Percentiles rank a stretch among this genome's conserved stretches.
Conservation (phyloP, 2,329 filamentous ascomycete species). For the Truncatella angustata region DNA sequence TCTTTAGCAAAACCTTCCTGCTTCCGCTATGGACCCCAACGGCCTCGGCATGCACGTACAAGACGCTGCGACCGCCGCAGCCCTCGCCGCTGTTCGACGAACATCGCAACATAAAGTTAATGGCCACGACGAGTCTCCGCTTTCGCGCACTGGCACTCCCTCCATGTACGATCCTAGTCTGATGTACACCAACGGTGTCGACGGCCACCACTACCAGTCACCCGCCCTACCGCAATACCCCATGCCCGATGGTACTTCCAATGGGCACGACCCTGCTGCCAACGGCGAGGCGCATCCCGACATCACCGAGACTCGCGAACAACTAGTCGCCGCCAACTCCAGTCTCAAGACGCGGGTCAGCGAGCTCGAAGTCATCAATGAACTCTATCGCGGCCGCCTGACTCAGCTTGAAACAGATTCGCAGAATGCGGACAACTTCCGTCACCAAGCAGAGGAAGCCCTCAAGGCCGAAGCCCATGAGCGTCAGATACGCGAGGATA, state of each 20-base stretch:
- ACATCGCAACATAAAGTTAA: conserved; percentile 68
- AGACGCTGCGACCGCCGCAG: conserved; percentile 54
- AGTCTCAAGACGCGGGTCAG: conserved; percentile 92
- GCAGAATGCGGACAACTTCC: conserved; percentile 56
- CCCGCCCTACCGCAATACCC: conserved; percentile 49
- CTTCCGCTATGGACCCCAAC: conserved; percentile 44
- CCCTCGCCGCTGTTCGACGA: conserved; percentile 51
- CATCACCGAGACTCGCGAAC: conserved; percentile 74
- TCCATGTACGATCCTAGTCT: conserved; percentile 72
- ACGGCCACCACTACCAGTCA: conserved; percentile 66
- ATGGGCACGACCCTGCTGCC: conserved; percentile 47
- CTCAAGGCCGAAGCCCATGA: conserved; percentile 55
- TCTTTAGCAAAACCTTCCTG: conserved; percentile 38
- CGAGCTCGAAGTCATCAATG: conserved; percentile 93
- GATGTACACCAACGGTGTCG: conserved; percentile 71
- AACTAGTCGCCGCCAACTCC: conserved; percentile 76
- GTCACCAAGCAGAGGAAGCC: conserved; percentile 50
- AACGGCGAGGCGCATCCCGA: conserved; percentile 64
- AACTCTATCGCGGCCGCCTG: conserved; percentile 73
- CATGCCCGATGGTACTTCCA: conserved; percentile 47
- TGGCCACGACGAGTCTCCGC: conserved; percentile 71
- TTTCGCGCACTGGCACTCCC: conserved; percentile 78
- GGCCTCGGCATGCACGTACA: conserved; percentile 57
- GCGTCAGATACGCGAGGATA: conserved; percentile 52
- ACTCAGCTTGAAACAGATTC: conserved; percentile 78